Base-by-base conservation (phyloP, 2,329 filamentous ascomycete genomes). In the Cadophora gregata region DNA sequence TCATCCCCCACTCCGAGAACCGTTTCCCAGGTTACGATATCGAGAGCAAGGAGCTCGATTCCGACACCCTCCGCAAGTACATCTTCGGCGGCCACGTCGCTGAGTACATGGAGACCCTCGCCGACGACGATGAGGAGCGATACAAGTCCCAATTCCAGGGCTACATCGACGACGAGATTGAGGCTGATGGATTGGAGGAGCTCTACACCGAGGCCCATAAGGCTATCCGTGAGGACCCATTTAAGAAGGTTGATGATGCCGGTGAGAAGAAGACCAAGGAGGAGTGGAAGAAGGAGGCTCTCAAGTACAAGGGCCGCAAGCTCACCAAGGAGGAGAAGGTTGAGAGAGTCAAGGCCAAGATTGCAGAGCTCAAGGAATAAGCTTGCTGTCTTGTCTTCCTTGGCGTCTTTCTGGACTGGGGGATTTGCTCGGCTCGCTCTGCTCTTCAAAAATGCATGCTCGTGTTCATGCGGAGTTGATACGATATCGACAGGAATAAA, bases 21-120 rank as follows among this genome's bases (percentile, higher is more conserved):
- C 95, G 96, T 78, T 99, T 99, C 93, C 96, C 96, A 78, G 96
- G 96, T 79, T 99, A 86, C 90, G 96, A 99, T 82, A 92, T 97
- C 36, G 96, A 99, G 87, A 84, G 85, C 82, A 94, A 99, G 91
- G 95, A 98, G 89, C 93, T 99, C 78, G 96, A 99, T 78, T 88
- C 93, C 78, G 96, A 99, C 83, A 91, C 89, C 75, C 93, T 99
- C 81, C 93, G 95, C 88, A 97, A 94, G 88, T 99, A 99, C 91
- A 99, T 99, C 88, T 95, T 93, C 83, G 96, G 88, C 80, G 95
- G 96, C 71, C 96, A 99, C 89, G 93, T 99, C 74, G 94, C 95
- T 76, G 96, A 99, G 90, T 99, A 99, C 90, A 99, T 99, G 96
- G 96, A 99, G 91, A 96, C 91, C 68, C 92, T 99, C 74, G 96